phyloP scores from a whole-genome alignment of 345 rosid species.

The Schrenkiella parvula region DNA sequence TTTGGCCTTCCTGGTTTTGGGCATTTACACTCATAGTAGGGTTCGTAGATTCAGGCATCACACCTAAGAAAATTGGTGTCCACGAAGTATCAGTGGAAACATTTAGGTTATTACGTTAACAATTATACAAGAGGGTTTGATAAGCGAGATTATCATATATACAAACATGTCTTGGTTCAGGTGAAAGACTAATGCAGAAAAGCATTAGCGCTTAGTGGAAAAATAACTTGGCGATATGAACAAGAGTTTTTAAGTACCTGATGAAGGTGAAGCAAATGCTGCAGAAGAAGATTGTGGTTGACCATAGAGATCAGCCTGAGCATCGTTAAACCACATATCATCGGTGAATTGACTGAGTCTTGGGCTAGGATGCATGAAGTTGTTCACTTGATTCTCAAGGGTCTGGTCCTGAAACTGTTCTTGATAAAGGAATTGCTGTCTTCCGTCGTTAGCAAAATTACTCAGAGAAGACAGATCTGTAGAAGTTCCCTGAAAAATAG shows the following conservation, averaged over 20 bases:
- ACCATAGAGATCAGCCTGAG: conserved; percentile 18
- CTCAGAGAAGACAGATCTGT: not conserved
- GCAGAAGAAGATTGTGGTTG: not conserved
- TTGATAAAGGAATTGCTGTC: not conserved
- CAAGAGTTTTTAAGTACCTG: conserved; percentile 30
- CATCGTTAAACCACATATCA: conserved; percentile 25
- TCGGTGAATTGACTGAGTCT: not conserved
- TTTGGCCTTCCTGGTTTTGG: conserved; percentile 14
- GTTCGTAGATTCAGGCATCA: conserved; percentile 6
- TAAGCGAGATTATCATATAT: not conserved
- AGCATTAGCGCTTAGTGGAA: not conserved
- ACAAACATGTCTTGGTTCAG: not conserved
- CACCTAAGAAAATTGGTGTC: conserved; percentile 20
- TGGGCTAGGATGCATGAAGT: conserved; percentile 27
- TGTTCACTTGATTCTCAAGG: conserved; percentile 5
- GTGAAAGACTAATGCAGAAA: not conserved
- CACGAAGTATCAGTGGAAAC: not conserved
- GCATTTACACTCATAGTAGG: conserved; percentile 1
- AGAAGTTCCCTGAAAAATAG: conserved; percentile 12
- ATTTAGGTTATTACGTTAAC: not conserved
- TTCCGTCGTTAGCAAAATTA: conserved; percentile 1
- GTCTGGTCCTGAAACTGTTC: conserved; percentile 15
- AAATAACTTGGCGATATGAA: not conserved
- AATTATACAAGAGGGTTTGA: not conserved
- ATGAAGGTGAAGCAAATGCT: conserved; percentile 20